Evolutionary conservation across 805 yeast genomes (phyloP).

Genomic region (Diddensiella caesifluorescens): DNA sequence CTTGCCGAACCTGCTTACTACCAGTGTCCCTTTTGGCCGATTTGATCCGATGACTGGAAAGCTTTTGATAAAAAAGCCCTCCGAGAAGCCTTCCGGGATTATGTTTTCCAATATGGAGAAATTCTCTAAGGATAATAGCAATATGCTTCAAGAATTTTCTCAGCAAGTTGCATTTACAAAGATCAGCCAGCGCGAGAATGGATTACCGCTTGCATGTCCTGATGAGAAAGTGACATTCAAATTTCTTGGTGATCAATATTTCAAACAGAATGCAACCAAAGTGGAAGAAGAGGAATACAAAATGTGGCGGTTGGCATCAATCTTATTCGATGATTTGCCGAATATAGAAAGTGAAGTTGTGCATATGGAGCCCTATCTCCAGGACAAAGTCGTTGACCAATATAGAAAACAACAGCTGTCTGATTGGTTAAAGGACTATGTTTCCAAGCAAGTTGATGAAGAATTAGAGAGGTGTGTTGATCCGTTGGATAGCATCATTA

Average conservation of each 20-base stretch:
- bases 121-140: neutral
- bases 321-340: slow-evolving; percentile 49
- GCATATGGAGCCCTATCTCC: slow-evolving; percentile 18
- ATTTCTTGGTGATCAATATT: neutral
- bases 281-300: slow-evolving; percentile 26
- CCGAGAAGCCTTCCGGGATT: neutral
- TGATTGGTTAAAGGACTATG: slow-evolving; percentile 51
- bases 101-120: neutral
- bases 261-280: neutral
- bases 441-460: slow-evolving; percentile 33
- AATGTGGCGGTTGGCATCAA: slow-evolving; percentile 54
- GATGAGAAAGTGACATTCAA: slow-evolving; percentile 6
- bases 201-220: slow-evolving; percentile 9
- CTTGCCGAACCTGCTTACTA: slow-evolving; percentile 12
- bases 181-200: slow-evolving; percentile 6
- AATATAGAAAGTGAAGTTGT: slow-evolving; percentile 3
- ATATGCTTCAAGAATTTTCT: neutral
- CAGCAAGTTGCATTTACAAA: neutral
- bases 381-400: slow-evolving; percentile 23
- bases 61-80: slow-evolving; percentile 5
- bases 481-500: slow-evolving; percentile 47
- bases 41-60: slow-evolving; percentile 16
- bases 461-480: slow-evolving; percentile 34
- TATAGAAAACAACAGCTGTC: slow-evolving; percentile 44
- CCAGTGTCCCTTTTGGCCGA: slow-evolving; percentile 9